phyloP scores from a whole-genome alignment of 2,329 filamentous ascomycete species.

The Sporothrix variecibatus region DNA sequence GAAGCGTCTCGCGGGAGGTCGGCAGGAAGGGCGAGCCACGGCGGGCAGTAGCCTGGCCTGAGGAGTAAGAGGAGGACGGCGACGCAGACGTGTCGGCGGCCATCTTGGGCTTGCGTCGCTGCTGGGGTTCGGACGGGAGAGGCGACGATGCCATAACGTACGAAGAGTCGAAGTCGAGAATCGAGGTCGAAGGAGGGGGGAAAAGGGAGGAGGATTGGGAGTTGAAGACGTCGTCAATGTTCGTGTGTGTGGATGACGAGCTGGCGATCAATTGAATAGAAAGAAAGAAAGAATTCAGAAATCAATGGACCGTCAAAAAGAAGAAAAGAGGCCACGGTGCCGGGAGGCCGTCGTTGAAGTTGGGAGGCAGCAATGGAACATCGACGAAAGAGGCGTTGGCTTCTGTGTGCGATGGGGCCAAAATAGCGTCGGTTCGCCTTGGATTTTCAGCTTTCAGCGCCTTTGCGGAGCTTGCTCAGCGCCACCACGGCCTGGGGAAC shows the following conservation, averaged over 20 bases:
- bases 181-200: background rate
- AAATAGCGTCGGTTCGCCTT: conserved; percentile 11
- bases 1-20: conserved; percentile 65
- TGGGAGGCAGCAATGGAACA: conserved; percentile 21
- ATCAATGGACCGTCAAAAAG: background rate
- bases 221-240: background rate
- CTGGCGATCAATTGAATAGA: too few relatives aligned
- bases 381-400: background rate
- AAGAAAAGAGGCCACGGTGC: conserved; percentile 8
- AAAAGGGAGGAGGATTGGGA: background rate
- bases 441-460: background rate
- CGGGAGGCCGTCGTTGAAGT: background rate
- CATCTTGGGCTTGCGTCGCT: conserved; percentile 28
- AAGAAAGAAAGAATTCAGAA: background rate
- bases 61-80: background rate
- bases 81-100: background rate
- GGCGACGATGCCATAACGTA: conserved; percentile 21
- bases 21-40: conserved; percentile 55
- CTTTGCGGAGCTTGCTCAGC: conserved; percentile 9
- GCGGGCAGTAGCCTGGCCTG: background rate
- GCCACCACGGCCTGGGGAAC: background rate
- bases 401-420: background rate
- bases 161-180: background rate
- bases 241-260: background rate
- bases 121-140: conserved; percentile 12